These are phyloP conservation scores for Penicillium sumatraense DNA, from an alignment of 2,329 filamentous ascomycete species.

Conservation along the genomic window DNA sequence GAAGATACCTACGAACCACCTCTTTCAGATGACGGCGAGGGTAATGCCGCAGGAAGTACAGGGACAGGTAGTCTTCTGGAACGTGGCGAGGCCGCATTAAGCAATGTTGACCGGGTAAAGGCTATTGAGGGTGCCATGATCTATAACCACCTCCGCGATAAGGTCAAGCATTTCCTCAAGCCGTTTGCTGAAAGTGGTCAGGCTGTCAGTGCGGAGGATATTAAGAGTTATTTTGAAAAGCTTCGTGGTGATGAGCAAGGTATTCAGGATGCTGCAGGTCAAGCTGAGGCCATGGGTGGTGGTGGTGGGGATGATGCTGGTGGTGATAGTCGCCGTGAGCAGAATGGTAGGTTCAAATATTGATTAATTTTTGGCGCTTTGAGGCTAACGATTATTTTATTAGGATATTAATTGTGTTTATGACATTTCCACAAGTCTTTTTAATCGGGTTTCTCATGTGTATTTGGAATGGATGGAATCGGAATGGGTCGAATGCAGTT, in stretches of 20 bases:
- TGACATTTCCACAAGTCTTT: not conserved
- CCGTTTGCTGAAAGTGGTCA: conserved; percentile 91
- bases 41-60: conserved; percentile 51
- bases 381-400: not conserved
- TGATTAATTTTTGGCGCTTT: not conserved
- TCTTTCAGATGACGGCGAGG: conserved; percentile 69
- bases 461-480: not conserved
- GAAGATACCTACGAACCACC: conserved; percentile 95
- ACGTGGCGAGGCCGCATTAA: conserved; percentile 88
- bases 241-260: conserved; percentile 83
- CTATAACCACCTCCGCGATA: conserved; percentile 94
- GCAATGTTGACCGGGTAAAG: conserved; percentile 86
- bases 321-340: conserved; percentile 47
- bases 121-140: conserved; percentile 98
- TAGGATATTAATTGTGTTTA: conserved; percentile 16
- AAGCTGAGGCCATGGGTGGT: conserved; percentile 46
- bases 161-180: conserved; percentile 91
- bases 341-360: conserved; percentile 46
- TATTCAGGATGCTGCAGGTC: conserved; percentile 66
- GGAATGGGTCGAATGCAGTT: not conserved
- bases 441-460: not conserved
- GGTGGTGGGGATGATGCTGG: conserved; percentile 33
- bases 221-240: conserved; percentile 95
- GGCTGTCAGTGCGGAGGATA: conserved; percentile 89
- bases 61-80: conserved; percentile 86